Base-by-base conservation (phyloP, 1,284 basidiomycete species). In the Sporisorium graminicola region DNA sequence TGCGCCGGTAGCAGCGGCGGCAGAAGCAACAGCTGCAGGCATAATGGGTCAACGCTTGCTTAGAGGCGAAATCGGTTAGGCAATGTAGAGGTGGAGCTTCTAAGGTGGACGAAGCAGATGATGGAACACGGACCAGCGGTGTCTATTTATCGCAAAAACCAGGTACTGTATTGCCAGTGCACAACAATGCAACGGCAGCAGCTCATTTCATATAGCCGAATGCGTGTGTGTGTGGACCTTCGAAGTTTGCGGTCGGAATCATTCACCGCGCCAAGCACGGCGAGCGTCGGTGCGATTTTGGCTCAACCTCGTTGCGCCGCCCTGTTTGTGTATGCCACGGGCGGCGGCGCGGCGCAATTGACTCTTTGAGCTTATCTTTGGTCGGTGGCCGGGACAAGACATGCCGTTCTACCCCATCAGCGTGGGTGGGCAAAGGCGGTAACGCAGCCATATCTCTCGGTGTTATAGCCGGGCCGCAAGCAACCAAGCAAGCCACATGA, bases 11-110 rank as follows among this genome's bases (percentile, higher is more conserved):
- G n/a, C n/a, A n/a, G n/a, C 24, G 16, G 58, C 12, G 12, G 63
- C 29, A 26, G 63, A 31, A 16, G 63, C 59, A 2, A 66, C 52
- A 27, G 69, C 59, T 33, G 46, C 58, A 27, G 69, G 46, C 69
- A 72, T 65, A n/a, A 26, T 64, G 14, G 46, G 29, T 22, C n/a
- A n/a, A n/a, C 10, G 31, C 6, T 31, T 31, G 31, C 6, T 31
- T 31, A 10, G 31, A 6, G 33, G 33, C 13, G 33, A 31, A 31
- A 31, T 5, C n/a, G n/a, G n/a, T n/a, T n/a, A n/a, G n/a, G n/a
- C n/a, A n/a, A n/a, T n/a, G n/a, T n/a, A n/a, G 31, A 31, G 10
- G 31, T 26, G 24, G 22, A 14, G 44, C 44, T n/a, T n/a, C n/a
- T n/a, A n/a, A n/a, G n/a, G n/a, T n/a, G n/a, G n/a, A n/a, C n/a